Evolutionary conservation across 1,284 basidiomycete genomes (phyloP), one percentile per base, ranked within the genome.

Genomic region (Clitocybe nebularis): DNA sequence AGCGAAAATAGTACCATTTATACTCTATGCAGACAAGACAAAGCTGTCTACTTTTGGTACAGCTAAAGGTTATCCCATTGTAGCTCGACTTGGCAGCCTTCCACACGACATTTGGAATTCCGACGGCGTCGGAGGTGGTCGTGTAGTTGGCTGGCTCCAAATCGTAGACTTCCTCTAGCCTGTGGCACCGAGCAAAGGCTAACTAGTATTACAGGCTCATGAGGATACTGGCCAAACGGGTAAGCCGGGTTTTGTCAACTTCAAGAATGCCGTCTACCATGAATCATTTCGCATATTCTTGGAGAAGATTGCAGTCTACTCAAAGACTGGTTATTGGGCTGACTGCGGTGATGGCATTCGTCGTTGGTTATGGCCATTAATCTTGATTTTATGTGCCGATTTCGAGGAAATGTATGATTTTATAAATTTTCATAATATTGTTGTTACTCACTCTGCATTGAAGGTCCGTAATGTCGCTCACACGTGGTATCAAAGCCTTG

Each of bases 21-120:
- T 59, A 28, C 21, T 75, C 0, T 75, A 71, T 61, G 67, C 70
- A 4, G 67, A 75, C 45, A 75, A 74, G 42, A 67, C 67, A 4
- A 60, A 63, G 13, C 52, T 75, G 0, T 73, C 68, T 0, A 61
- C 59, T 0, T 74, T 74, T 55, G 67, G 69, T 0, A 68, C 58
- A 0, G 55, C 50, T 5, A 69, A 69, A 37, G 71, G 61, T 0
- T 72, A 75, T 52, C 69, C 72, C 0, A 60, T 75, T 0, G 49
- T 74, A n/a, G 67, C 58, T 0, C 46, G 58, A 3, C 53, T 61
- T 38, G 63, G 49, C 0, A 70, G 73, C 47, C 49, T 75, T 1
- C 64, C 65, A 0, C 30, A 46, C 0, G 39, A 64, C 0, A 64
- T 75, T 10, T 41, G 58, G 1, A 74, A 74, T 56, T 47, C 66